Percentiles rank a stretch among this genome's conserved stretches.
phyloP scores from a whole-genome alignment of 202 grass and related monocot species.

The Alloteropsis angusta region DNA sequence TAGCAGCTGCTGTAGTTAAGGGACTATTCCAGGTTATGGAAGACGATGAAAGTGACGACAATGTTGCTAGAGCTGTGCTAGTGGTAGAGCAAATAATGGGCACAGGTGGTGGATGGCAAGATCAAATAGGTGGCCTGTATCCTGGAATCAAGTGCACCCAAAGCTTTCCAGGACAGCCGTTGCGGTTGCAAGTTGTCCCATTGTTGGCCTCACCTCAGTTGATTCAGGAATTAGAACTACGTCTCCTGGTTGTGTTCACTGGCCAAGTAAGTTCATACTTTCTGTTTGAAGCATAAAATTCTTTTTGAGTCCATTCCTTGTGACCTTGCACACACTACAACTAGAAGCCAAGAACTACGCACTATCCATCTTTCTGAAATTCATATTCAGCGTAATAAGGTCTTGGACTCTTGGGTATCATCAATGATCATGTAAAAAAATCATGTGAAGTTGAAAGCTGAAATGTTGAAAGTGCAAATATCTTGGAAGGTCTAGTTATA shows the following conservation, averaged over 20 bases:
- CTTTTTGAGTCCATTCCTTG: background rate
- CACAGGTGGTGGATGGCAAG: conserved; percentile 95
- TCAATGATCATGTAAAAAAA: background rate
- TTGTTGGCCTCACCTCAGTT: conserved; percentile 35
- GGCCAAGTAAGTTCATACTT: conserved; percentile 70
- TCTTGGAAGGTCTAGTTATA: background rate
- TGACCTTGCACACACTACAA: background rate
- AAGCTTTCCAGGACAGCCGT: conserved; percentile 69
- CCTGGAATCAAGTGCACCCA: conserved; percentile 83
- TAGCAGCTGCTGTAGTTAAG: conserved; percentile 77
- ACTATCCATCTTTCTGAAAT: background rate
- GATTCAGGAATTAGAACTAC: conserved; percentile 51
- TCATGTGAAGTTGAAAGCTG: background rate
- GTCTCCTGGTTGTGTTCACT: conserved; percentile 83
- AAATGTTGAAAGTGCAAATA: background rate
- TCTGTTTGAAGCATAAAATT: conserved; percentile 5
- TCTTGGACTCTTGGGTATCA: background rate
- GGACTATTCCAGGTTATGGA: conserved; percentile 69
- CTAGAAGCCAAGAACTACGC: background rate
- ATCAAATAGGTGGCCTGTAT: conserved; percentile 86
- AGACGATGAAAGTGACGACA: conserved; percentile 51
- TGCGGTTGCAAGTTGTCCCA: conserved; percentile 57
- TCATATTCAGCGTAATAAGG: background rate
- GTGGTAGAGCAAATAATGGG: conserved; percentile 91
- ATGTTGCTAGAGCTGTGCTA: conserved; percentile 73